Percentiles rank a stretch among this genome's conserved stretches.
Evolutionary conservation across 352 stramenopile genomes (phyloP).

Genomic region (Globisporangium abappressorium): DNA sequence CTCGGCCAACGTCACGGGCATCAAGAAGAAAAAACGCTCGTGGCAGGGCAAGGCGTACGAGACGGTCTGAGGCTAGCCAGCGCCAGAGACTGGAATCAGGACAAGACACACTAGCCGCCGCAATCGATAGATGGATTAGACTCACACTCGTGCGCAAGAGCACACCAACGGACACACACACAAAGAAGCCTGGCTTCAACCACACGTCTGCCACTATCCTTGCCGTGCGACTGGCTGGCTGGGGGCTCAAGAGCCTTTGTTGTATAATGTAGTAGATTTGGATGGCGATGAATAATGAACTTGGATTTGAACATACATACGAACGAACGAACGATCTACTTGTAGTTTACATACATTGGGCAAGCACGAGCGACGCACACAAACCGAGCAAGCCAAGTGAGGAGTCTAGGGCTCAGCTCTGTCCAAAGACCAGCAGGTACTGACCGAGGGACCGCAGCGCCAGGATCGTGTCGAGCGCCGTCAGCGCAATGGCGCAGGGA

Average conservation of each 20-base stretch:
- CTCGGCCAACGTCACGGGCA: slow-evolving; percentile 31
- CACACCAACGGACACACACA: not conserved
- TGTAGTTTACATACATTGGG: slow-evolving; percentile 2
- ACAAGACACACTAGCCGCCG: not conserved
- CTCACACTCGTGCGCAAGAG: not conserved
- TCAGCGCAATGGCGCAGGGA: slow-evolving; percentile 46
- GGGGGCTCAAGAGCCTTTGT: slow-evolving; percentile 1
- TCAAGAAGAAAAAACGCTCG: slow-evolving; percentile 32
- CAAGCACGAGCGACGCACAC: not conserved
- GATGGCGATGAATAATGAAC: slow-evolving; percentile 12
- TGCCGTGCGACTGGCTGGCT: not conserved
- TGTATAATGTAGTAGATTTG: slow-evolving; percentile 24
- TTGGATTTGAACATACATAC: slow-evolving; percentile 8
- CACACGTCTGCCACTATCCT: not conserved
- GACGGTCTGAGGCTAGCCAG: slow-evolving; percentile 35
- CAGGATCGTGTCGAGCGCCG: slow-evolving; percentile 28
- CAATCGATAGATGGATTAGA: slow-evolving; percentile 8
- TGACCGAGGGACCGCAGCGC: slow-evolving; percentile 8
- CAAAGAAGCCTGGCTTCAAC: not conserved
- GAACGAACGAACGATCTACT: not conserved
- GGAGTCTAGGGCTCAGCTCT: not conserved
- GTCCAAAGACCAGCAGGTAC: slow-evolving; percentile 1
- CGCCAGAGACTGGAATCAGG: not conserved
- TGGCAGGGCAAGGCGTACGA: slow-evolving; percentile 69
- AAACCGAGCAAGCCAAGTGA: not conserved